Evolutionary conservation across 2,329 filamentous ascomycete species (phyloP), one percentile per base, ranked within the genome.

Genomic region (Cladosporium cucumerinum): DNA sequence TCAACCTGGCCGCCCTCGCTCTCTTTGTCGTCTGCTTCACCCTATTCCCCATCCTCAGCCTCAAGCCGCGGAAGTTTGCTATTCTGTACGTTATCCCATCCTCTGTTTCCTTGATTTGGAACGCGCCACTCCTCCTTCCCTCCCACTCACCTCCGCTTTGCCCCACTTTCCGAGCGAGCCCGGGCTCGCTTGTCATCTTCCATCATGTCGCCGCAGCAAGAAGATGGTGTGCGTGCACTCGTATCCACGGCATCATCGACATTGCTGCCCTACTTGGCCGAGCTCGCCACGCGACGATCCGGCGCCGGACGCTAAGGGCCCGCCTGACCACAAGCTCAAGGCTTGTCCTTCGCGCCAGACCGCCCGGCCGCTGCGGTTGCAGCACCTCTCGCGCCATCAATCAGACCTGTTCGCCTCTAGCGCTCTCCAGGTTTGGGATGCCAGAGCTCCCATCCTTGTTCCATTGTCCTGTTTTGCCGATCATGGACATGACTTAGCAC

Each of bases 1-100:
- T 94, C 82, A 96, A 97, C 79, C 79, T 97, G 72, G 93, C 90
- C 67, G 93, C 95, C 69, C 84, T 92, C 69, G 92, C 91, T 71
- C 94, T 96, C 82, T 98, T 99, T 82, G 87, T 96, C 77, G 87
- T 96, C 73, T 93, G 91, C 83, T 96, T 98, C 81, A 89, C 89
- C 72, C 83, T 98, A 65, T 94, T 96, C 81, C 93, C 93, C 63
- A 84, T 93, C 66, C 85, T 97, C 70, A 85, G 91, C 70, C 79
- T 92, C 69, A 88, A 86, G 76, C 93, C 94, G 71, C 87, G 91
- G 79, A 99, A 98, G 84, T 97, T 99, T 83, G 93, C 94, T 63
- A 93, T 96, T 70, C 79, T 98, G 95, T 98, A 88, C 90, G 94
- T 94, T 68, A 70, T 70, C 59, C 57, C 62, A 64, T 65, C 66